Percentiles rank a stretch among this genome's conserved stretches.
Evolutionary conservation across 2,329 filamentous ascomycete species (phyloP).

Genomic region (Ceratocystis papillata): DNA sequence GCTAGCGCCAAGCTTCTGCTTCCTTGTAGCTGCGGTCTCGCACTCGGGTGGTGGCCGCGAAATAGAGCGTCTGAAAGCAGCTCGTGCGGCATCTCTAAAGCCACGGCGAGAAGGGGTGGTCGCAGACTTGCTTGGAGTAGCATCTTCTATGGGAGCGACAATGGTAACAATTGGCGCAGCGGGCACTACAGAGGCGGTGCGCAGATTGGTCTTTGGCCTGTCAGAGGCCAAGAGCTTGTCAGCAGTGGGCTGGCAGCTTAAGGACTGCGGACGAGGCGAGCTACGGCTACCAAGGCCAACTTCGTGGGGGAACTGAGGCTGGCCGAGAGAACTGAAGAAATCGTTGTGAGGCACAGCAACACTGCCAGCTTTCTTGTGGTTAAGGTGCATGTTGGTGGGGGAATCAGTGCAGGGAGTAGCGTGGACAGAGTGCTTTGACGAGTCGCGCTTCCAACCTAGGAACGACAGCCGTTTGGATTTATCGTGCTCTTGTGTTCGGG

Average conservation of each 20-base stretch:
- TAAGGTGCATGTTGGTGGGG: background rate
- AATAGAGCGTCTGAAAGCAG: slow-evolving; percentile 19
- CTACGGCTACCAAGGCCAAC: background rate
- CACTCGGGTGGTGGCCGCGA: slow-evolving; percentile 17
- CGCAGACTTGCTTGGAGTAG: background rate
- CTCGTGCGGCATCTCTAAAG: slow-evolving; percentile 21
- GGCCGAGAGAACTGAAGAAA: slow-evolving; percentile 1
- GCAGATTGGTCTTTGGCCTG: background rate
- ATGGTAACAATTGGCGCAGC: slow-evolving; percentile 20
- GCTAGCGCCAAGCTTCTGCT: slow-evolving; percentile 4
- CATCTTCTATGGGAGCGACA: slow-evolving; percentile 8
- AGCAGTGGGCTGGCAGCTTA: background rate
- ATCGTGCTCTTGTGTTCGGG: slow-evolving; percentile 16
- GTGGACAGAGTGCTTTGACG: slow-evolving; percentile 12
- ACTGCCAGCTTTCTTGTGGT: background rate
- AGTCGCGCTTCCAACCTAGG: slow-evolving; percentile 21
- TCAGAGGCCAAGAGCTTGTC: background rate
- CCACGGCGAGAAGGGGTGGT: slow-evolving; percentile 12
- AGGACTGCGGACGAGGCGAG: slow-evolving; percentile 6
- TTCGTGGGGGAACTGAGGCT: slow-evolving; percentile 5
- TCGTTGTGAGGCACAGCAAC: slow-evolving; percentile 6
- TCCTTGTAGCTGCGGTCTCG: background rate
- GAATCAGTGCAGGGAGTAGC: background rate
- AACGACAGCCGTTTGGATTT: slow-evolving; percentile 21
- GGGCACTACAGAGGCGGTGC: slow-evolving; percentile 3